These are phyloP conservation scores for Aspergillus vadensis DNA, from an alignment of 2,329 filamentous ascomycete genomes.

Conservation along the genomic window DNA sequence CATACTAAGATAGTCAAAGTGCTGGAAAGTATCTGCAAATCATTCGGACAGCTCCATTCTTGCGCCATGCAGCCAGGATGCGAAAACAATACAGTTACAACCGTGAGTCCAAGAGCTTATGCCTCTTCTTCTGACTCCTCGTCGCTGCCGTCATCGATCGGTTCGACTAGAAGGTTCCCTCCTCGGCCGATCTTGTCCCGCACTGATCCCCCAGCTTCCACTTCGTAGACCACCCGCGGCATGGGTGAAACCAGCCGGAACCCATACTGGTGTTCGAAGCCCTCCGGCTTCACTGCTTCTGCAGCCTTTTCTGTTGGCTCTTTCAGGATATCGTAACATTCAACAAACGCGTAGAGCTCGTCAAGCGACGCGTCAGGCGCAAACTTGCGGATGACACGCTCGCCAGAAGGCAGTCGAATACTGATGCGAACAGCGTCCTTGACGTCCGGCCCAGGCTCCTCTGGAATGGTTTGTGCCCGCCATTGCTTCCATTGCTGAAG, in stretches of 20 bases:
- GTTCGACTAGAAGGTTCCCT: constrained; percentile 87
- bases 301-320: constrained; percentile 37
- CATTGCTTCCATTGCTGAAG: constrained; percentile 75
- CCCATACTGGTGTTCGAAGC: constrained; percentile 77
- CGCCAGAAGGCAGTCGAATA: constrained; percentile 64
- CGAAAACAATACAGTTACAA: constrained; percentile 15
- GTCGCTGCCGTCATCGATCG: constrained; percentile 57
- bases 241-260: constrained; percentile 85
- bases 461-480: constrained; percentile 67
- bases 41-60: not conserved
- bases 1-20: not conserved
- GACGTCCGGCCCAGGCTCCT: constrained; percentile 66
- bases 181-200: constrained; percentile 75
- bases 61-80: constrained; percentile 2
- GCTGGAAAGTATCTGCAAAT: not conserved
- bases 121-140: constrained; percentile 42
- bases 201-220: constrained; percentile 67
- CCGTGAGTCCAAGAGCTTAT: constrained; percentile 22
- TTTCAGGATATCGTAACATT: constrained; percentile 74
- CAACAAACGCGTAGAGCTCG: constrained; percentile 93
- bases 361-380: constrained; percentile 70
- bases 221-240: constrained; percentile 77
- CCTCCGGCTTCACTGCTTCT: constrained; percentile 57
- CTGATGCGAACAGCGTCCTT: constrained; percentile 74
- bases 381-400: constrained; percentile 78